Conservation (phyloP, 2,329 filamentous ascomycete genomes). For the Aphanocladium album region DNA sequence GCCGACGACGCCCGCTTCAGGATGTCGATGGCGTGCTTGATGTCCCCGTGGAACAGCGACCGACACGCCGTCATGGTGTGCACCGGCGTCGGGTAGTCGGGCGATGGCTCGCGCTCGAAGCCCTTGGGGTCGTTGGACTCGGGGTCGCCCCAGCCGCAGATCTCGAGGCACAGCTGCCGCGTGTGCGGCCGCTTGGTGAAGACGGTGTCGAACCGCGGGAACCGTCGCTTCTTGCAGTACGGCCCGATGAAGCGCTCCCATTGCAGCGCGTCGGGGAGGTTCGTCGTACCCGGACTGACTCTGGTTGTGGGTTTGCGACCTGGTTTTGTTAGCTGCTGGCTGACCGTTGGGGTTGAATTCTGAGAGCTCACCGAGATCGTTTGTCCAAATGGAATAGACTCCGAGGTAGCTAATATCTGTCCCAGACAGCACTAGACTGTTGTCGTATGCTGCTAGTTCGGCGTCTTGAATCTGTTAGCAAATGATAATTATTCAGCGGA, state of each 20-base stretch:
- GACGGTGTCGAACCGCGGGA: constrained; percentile 60
- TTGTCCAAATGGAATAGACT: constrained; percentile 66
- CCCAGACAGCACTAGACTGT: constrained; percentile 64
- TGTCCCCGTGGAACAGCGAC: constrained; percentile 68
- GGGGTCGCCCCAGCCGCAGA: constrained; percentile 67
- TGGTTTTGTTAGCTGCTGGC: not conserved
- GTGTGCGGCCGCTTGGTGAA: constrained; percentile 63
- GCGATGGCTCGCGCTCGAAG: constrained; percentile 34
- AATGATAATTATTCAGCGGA: not conserved
- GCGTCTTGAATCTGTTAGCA: constrained; percentile 39
- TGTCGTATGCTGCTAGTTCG: constrained; percentile 57
- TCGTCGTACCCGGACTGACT: constrained; percentile 38
- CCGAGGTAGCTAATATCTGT: constrained; percentile 74
- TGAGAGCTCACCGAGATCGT: constrained; percentile 53
- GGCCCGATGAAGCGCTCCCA: constrained; percentile 60
- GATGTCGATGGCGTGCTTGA: constrained; percentile 62
- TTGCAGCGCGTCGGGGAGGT: constrained; percentile 41
- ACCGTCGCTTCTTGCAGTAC: constrained; percentile 57
- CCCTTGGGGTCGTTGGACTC: constrained; percentile 41
- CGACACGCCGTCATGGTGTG: constrained; percentile 73
- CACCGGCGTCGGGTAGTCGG: constrained; percentile 47
- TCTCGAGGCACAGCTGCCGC: constrained; percentile 67
- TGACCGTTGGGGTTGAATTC: constrained; percentile 20
- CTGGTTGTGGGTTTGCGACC: constrained; percentile 45
- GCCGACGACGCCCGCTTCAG: constrained; percentile 62